Percentiles rank a stretch among this genome's conserved stretches.
phyloP scores from a whole-genome alignment of 805 yeast genomes.

The Metschnikowia noctiluminum region DNA sequence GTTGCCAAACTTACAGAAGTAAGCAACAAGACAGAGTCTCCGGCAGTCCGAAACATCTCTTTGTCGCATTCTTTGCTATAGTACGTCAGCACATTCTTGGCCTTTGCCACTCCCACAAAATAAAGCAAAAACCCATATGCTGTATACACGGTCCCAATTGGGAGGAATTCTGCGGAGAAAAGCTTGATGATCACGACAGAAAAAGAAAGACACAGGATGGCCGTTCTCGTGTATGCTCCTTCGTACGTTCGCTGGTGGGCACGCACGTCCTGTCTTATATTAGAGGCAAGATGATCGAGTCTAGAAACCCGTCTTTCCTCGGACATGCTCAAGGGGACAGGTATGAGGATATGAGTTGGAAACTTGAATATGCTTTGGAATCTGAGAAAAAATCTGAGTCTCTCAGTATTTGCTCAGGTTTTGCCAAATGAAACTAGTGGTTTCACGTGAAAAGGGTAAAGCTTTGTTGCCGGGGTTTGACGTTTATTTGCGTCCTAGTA shows the following conservation, averaged over 20 bases:
- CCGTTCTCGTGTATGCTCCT: slow-evolving; percentile 76
- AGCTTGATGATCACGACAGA: slow-evolving; percentile 61
- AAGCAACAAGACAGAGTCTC: slow-evolving; percentile 54
- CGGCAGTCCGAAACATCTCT: slow-evolving; percentile 56
- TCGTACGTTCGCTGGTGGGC: slow-evolving; percentile 84
- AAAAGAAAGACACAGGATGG: slow-evolving; percentile 65
- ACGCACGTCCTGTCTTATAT: slow-evolving; percentile 47
- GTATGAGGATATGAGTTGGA: background rate
- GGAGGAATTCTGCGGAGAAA: slow-evolving; percentile 60
- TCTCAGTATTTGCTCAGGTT: too few relatives aligned
- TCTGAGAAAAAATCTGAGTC: too few relatives aligned
- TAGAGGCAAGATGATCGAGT: slow-evolving; percentile 35
- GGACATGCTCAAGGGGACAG: slow-evolving; percentile 1
- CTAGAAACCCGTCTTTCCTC: slow-evolving; percentile 21
- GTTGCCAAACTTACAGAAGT: slow-evolving; percentile 48
- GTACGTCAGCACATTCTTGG: slow-evolving; percentile 33
- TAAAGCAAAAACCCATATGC: slow-evolving; percentile 50
- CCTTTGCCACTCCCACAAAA: slow-evolving; percentile 37
- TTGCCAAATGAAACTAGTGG: too few relatives aligned
- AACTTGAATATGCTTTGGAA: too few relatives aligned
- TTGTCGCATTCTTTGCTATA: slow-evolving; percentile 35
- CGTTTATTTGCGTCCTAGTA: too few relatives aligned
- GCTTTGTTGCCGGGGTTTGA: too few relatives aligned
- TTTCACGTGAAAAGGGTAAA: too few relatives aligned
- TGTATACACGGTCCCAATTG: slow-evolving; percentile 65